Base-by-base conservation (phyloP, 2,329 filamentous ascomycete genomes). In the Calonectria pteridis region DNA sequence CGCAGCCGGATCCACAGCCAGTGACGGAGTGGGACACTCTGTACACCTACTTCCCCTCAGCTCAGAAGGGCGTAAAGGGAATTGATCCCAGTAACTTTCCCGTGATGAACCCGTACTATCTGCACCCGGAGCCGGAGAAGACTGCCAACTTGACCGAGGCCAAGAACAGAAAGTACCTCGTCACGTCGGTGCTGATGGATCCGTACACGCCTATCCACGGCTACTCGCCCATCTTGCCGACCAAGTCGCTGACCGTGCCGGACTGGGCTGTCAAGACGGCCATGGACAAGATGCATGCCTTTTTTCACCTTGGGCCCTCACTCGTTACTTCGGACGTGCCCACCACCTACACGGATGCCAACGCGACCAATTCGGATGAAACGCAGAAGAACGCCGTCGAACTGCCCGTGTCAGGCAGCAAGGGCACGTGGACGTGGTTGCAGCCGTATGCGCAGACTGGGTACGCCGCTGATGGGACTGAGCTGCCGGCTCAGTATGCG, bases 121-220 rank as follows among this genome's bases (percentile, higher is more conserved):
- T 49, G 11, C 35, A 65, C 20, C 62, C 62, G 6, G 37, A 65
- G 62, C 37, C 62, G 18, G 28, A 49, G 62, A 65, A 35, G 40
- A 46, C 40, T 23, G 28, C 62, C 7, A 20, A 46, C 26, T 11
- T 49, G 7, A 20, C 14, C 20, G 37, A 49, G 35, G 37, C 62
- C 18, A 46, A 43, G 28, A 65, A 49, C 7, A 31, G 62, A 29
- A 65, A 49, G 18, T 28, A 53, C 31, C 37, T 65, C 26, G 62
- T 40, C 37, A 49, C 62, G 11, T 53, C 50, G 26, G 23, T 53
- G 14, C 37, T 65, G 16, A 33, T 67, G 11, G 64, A 67, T 18
- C 64, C 64, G 18, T 67, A 35, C 64, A 67, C 46, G 11, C 29
- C 64, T 23, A 33, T 67, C 16, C 64, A 67, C n/a, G 50, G 46